These are phyloP conservation scores for Starmerella apis DNA, from an alignment of 805 yeast species.

Conservation along the genomic window DNA sequence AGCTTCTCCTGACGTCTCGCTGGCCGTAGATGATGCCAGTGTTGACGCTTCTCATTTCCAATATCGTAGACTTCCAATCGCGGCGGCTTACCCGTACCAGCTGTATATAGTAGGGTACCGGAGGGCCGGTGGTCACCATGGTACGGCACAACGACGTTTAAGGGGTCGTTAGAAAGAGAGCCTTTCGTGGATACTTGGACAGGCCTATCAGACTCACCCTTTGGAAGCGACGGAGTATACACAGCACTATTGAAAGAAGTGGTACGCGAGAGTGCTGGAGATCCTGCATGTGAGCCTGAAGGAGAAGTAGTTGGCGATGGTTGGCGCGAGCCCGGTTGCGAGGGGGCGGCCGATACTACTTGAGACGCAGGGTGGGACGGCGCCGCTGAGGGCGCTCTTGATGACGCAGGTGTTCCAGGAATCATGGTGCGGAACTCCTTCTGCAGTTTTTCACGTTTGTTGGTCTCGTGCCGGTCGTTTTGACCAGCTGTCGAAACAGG, in stretches of 20 bases:
- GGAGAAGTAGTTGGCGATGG: not conserved
- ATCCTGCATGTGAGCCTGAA: not conserved
- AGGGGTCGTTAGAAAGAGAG: not conserved
- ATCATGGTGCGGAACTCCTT: slow-evolving; percentile 3
- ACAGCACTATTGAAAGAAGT: not conserved
- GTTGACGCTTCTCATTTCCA: slow-evolving; percentile 40
- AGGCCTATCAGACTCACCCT: not conserved
- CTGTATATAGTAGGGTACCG: slow-evolving; percentile 7
- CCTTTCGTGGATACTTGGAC: not conserved
- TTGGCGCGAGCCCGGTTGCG: not conserved
- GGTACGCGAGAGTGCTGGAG: slow-evolving; percentile 2
- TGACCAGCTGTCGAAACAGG: not conserved
- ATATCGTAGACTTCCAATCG: slow-evolving; percentile 31
- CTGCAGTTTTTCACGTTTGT: slow-evolving; percentile 3
- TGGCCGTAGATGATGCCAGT: slow-evolving; percentile 66
- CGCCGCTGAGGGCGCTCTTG: not conserved
- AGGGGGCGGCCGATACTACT: not conserved
- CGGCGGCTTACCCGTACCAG: slow-evolving; percentile 23
- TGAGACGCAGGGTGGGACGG: slow-evolving; percentile 2
- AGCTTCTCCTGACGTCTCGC: slow-evolving; percentile 40
- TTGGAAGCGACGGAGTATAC: not conserved
- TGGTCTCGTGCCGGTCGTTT: not conserved
- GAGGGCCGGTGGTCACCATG: slow-evolving; percentile 1
- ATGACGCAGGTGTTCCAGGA: slow-evolving; percentile 3
- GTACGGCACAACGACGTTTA: not conserved